Evolutionary conservation across 2,329 filamentous ascomycete species (phyloP).

Genomic region (Diaporthe sp.): DNA sequence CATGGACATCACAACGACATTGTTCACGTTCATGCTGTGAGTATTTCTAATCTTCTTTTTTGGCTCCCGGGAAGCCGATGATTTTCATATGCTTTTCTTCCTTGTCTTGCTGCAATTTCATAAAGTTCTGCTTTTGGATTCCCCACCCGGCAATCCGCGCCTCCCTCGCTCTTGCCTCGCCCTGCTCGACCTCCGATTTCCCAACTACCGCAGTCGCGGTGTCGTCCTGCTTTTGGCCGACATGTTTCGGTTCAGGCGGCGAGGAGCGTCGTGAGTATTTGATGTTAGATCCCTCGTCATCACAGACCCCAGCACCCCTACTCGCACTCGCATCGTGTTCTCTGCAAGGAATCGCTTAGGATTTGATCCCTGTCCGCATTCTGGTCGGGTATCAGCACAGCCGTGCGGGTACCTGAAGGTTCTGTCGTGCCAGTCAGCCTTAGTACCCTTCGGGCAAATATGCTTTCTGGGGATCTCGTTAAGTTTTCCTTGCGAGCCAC

Average conservation of each 20-base stretch:
- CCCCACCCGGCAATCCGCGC: conserved; percentile 16
- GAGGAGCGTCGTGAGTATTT: conserved; percentile 33
- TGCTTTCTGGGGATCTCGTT: conserved; percentile 28
- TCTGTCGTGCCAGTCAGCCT: conserved; percentile 23
- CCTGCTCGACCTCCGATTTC: conserved; percentile 25
- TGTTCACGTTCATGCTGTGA: conserved; percentile 77
- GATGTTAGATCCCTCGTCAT: background rate
- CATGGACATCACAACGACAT: conserved; percentile 72
- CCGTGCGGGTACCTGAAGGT: conserved; percentile 35
- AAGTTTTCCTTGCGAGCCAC: conserved; percentile 30
- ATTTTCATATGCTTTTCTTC: conserved; percentile 35
- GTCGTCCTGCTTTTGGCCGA: conserved; percentile 16
- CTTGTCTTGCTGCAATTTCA: conserved; percentile 29
- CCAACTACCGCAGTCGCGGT: background rate
- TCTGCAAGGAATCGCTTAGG: conserved; percentile 24
- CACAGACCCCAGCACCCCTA: background rate
- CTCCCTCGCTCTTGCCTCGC: conserved; percentile 24
- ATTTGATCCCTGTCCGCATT: conserved; percentile 27
- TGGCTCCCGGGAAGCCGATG: conserved; percentile 36
- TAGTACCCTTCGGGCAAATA: conserved; percentile 24
- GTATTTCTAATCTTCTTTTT: conserved; percentile 49
- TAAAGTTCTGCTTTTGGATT: conserved; percentile 28
- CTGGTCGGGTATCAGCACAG: conserved; percentile 29
- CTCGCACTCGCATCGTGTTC: background rate
- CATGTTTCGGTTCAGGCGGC: conserved; percentile 30